A percentile compares a stretch with the other conserved stretches of the same genome.
phyloP scores from a whole-genome alignment of 2,329 filamentous ascomycete species.

The Hirsutella rhossiliensis region DNA sequence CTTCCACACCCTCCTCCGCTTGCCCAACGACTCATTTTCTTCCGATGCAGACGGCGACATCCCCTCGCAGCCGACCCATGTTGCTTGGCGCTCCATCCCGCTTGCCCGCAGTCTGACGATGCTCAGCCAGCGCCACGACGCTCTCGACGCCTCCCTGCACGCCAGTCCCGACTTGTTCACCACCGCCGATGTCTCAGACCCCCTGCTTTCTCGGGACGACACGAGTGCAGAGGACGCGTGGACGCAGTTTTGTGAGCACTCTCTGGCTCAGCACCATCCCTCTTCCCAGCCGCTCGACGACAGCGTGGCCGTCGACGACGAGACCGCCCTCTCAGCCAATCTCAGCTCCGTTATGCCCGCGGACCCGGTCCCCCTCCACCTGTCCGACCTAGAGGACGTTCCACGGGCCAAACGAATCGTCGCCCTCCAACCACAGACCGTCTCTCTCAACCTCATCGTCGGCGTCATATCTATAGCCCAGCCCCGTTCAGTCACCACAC shows the following conservation, averaged over 20 bases:
- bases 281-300: slow-evolving; percentile 40
- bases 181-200: not conserved
- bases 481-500: slow-evolving; percentile 55
- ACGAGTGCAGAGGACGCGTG: slow-evolving; percentile 23
- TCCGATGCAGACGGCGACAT: no score
- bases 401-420: slow-evolving; percentile 54
- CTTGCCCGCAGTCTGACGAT: slow-evolving; percentile 19
- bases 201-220: slow-evolving; percentile 12
- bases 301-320: slow-evolving; percentile 14
- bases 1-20: slow-evolving; percentile 14
- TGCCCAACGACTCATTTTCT: not conserved
- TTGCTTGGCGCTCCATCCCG: slow-evolving; percentile 43
- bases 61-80: slow-evolving; percentile 19
- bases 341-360: slow-evolving; percentile 3
- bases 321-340: slow-evolving; percentile 8
- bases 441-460: slow-evolving; percentile 72
- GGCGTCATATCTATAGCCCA: slow-evolving; percentile 63
- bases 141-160: slow-evolving; percentile 8
- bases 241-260: slow-evolving; percentile 66
- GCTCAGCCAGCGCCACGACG: not conserved
- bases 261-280: slow-evolving; percentile 45
- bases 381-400: slow-evolving; percentile 52
- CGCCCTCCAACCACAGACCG: slow-evolving; percentile 63
- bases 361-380: slow-evolving; percentile 16
- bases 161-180: slow-evolving; percentile 16